Evolutionary conservation across 139 green algal genomes (phyloP).

Genomic region (Micractinium sp.): DNA sequence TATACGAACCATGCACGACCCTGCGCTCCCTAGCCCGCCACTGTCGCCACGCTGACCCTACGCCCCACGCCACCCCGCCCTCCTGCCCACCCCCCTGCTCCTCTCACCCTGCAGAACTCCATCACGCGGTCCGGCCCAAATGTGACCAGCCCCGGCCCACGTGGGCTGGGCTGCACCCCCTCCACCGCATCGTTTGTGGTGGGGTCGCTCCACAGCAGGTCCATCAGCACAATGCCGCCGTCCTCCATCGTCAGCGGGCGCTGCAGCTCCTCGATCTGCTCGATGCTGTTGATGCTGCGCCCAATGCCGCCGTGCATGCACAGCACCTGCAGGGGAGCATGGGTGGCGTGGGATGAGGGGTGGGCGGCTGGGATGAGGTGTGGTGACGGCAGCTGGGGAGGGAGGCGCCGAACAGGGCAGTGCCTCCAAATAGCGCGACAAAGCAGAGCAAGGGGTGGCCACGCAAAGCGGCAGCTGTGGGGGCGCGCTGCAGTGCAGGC

Average conservation of each 20-base stretch:
- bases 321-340: constrained; percentile 47
- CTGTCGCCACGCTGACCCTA: not conserved
- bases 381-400: too few relatives aligned
- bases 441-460: too few relatives aligned
- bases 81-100: not conserved
- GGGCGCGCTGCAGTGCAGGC: too few relatives aligned
- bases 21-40: not conserved
- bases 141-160: constrained; percentile 94
- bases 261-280: constrained; percentile 92
- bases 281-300: constrained; percentile 84
- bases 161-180: constrained; percentile 92
- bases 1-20: too few relatives aligned
- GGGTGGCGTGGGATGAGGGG: not conserved
- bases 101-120: constrained; percentile 93
- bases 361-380: not conserved
- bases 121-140: constrained; percentile 98
- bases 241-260: constrained; percentile 97
- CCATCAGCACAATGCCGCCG: constrained; percentile 94
- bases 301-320: constrained; percentile 98
- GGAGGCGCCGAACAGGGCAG: too few relatives aligned
- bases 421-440: too few relatives aligned
- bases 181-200: constrained; percentile 97
- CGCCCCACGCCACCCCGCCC: not conserved
- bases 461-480: too few relatives aligned
- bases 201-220: constrained; percentile 97